Conservation (phyloP, 2,329 filamentous ascomycete species). For the Endoconidiophora polonica region DNA sequence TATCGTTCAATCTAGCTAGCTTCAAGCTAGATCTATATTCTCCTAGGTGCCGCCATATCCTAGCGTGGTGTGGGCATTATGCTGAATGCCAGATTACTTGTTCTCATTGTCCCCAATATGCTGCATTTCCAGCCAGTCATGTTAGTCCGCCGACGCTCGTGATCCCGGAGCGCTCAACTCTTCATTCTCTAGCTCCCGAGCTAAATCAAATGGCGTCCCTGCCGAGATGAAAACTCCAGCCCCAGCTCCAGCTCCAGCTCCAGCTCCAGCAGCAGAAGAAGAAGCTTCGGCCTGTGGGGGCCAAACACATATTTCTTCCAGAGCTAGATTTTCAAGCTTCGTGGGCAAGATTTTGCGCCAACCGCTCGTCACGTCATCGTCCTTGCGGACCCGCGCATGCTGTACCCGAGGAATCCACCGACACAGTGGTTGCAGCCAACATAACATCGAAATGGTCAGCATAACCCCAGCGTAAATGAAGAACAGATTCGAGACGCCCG, state of each 20-base stretch:
- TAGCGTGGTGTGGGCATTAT: not conserved
- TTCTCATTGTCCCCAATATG: not conserved
- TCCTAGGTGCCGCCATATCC: not conserved
- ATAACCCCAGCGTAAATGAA: conserved; percentile 10
- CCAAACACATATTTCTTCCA: conserved; percentile 10
- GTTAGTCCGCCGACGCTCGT: conserved; percentile 1
- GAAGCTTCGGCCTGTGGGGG: not conserved
- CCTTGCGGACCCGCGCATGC: not conserved
- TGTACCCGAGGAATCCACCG: conserved; percentile 7
- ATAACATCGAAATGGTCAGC: conserved; percentile 4
- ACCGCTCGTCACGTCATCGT: not conserved
- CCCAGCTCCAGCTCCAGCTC: not conserved
- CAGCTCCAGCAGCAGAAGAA: too few relatives aligned
- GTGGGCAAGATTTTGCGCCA: conserved; percentile 2
- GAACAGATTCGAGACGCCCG: conserved; percentile 7
- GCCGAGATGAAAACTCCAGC: too few relatives aligned
- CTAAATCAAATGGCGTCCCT: not conserved
- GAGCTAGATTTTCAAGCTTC: conserved; percentile 3
- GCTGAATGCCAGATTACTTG: not conserved
- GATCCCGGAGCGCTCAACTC: conserved; percentile 9
- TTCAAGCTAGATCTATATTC: too few relatives aligned
- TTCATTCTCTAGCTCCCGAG: conserved; percentile 7
- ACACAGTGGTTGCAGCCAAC: not conserved
- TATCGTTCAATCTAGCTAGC: too few relatives aligned
- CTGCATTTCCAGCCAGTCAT: conserved; percentile 10